Evolutionary conservation across 192 early-diverging fungal genomes (phyloP), one percentile per base, ranked within the genome.

Genomic region (Lunasporangiospora selenospora): DNA sequence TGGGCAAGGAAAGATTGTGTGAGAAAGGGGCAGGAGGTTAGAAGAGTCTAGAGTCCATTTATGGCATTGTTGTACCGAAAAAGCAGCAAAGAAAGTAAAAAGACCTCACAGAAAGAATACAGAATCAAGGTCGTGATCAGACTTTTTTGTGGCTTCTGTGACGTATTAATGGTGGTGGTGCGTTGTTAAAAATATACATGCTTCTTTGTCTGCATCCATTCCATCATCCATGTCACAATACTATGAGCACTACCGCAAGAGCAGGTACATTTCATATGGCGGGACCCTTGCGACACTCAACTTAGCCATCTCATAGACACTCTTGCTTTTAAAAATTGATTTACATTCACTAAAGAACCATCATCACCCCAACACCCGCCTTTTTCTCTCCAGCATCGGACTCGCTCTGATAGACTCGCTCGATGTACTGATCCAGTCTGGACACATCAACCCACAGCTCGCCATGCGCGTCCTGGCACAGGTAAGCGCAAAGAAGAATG

Each of bases 361-460:
- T 10, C 6, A 34, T n/a, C 23, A 19, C 16, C 45, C 34, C 21
- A 26, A 15, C 29, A 23, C 19, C 10, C 41, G 31, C 19, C 24
- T 27, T 49, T 16, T 42, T 19, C 39, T 34, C 37, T 12, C 33
- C 56, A 85, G 95, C 46, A 83, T 98, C 31, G 98, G 98, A 4
- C 85, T 84, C 31, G 93, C 98, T 21, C 83, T 99, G 60, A 97
- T 93, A 6, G 98, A 99, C 65, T 90, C 98, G 6, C 82, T 99
- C 18, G 98, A 99, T 75, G 98, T 98, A 53, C 86, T 98, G 67
- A 94, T 98, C 64, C 84, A 89, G 53, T 87, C 89, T 13, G 89
- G 88, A 3, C 89, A 92, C 57, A 91, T 99, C 44, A 93, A 93
- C 53, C 94, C 96, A 32, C 93, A 97, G 75, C 69, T 95, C 45